Percentiles rank a stretch among this genome's conserved stretches.
These are phyloP conservation scores for Colletotrichum neosansevieriae DNA, from an alignment of 2,329 filamentous ascomycete species.

Conservation along the genomic window DNA sequence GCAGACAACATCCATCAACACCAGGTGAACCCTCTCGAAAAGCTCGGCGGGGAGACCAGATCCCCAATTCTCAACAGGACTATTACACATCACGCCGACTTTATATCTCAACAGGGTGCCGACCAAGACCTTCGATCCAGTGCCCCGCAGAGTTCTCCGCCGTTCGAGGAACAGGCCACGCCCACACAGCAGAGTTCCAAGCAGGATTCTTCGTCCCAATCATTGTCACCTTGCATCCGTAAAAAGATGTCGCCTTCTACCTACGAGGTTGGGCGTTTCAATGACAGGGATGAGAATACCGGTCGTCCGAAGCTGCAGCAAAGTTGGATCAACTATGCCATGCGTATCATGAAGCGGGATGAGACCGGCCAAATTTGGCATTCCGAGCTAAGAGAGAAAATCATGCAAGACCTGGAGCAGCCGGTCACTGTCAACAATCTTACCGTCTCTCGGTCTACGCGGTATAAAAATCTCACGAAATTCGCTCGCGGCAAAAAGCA, in stretches of 20 bases:
- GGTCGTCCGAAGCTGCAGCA: conserved; percentile 4
- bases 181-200: background rate
- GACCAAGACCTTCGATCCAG: too few species aligned
- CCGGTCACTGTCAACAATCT: conserved; percentile 5
- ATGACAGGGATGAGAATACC: conserved; percentile 8
- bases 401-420: background rate
- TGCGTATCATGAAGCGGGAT: background rate
- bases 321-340: conserved; percentile 1
- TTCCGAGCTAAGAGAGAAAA: background rate
- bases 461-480: background rate
- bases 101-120: too few species aligned
- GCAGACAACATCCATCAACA: too few species aligned
- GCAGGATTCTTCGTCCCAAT: background rate
- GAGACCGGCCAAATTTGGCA: conserved; percentile 3
- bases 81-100: too few species aligned
- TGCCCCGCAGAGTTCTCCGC: too few species aligned
- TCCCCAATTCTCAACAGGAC: too few species aligned
- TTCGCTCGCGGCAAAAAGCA: conserved; percentile 1
- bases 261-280: background rate
- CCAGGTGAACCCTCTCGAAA: too few species aligned
- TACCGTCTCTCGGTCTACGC: background rate
- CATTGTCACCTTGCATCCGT: background rate
- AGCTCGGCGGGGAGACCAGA: too few species aligned
- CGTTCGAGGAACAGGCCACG: conserved; percentile 43
- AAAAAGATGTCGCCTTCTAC: background rate